phyloP scores from a whole-genome alignment of 805 yeast genomes.

The Kodamaea jinghongensis region DNA sequence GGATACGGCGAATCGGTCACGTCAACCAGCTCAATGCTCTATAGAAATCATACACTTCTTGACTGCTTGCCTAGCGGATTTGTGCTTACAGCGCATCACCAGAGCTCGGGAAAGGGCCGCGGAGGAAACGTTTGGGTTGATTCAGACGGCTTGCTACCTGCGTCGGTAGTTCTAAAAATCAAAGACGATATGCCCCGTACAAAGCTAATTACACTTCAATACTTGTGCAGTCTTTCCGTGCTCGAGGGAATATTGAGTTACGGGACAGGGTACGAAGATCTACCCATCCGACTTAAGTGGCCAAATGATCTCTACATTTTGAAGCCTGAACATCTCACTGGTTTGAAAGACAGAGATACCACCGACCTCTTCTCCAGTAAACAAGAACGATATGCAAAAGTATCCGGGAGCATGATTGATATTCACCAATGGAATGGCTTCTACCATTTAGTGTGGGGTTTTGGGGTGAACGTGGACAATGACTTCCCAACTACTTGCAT shows the following conservation, averaged over 20 bases:
- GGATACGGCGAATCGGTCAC: slow-evolving; percentile 87
- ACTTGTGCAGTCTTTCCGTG: slow-evolving; percentile 75
- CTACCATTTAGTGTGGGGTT: slow-evolving; percentile 73
- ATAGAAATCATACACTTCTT: slow-evolving; percentile 62
- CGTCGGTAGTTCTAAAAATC: slow-evolving; percentile 65
- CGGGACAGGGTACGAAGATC: slow-evolving; percentile 58
- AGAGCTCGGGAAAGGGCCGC: slow-evolving; percentile 87
- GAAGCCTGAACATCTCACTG: slow-evolving; percentile 54
- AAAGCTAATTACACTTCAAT: slow-evolving; percentile 72
- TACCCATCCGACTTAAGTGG: slow-evolving; percentile 88
- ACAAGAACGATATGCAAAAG: slow-evolving; percentile 65
- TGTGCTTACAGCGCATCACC: slow-evolving; percentile 70
- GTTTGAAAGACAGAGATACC: slow-evolving; percentile 22
- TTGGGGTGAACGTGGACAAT: slow-evolving; percentile 81
- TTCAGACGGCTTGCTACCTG: slow-evolving; percentile 86
- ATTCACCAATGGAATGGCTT: slow-evolving; percentile 60
- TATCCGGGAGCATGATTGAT: slow-evolving; percentile 82
- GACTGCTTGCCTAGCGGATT: slow-evolving; percentile 66
- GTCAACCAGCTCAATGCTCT: slow-evolving; percentile 77
- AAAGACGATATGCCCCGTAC: background rate
- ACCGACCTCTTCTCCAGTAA: slow-evolving; percentile 33
- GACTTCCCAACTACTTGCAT: slow-evolving; percentile 91
- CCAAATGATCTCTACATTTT: slow-evolving; percentile 87
- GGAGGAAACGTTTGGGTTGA: slow-evolving; percentile 95
- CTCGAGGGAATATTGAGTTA: slow-evolving; percentile 71